Base-by-base conservation (phyloP, 345 rosid species). In the Garcia nutans region DNA sequence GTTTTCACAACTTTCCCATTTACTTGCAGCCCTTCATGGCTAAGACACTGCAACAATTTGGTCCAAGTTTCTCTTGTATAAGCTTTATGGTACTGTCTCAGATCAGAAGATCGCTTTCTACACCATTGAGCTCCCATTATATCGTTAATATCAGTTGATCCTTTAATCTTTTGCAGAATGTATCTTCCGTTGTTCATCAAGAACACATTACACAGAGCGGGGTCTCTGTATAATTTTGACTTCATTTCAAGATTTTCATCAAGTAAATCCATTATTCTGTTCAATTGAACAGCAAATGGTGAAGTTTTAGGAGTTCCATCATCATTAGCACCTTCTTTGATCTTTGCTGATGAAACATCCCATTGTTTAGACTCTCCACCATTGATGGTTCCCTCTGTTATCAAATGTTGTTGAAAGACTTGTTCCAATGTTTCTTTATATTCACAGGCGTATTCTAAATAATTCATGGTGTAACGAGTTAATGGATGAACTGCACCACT, bases 131-230 rank as follows among this genome's bases (percentile, higher is more conserved):
- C 90, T 1, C 97, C 94, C 89, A 89, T 84, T 42, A 81, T 79
- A 47, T 84, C 79, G 22, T 86, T 86, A 62, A 91, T 85, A 89
- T 88, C 96, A 0, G 82, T 56, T 0, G 97, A 86, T 12, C 90
- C 85, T 79, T 88, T 90, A 85, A 91, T 87, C 86, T 93, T 91
- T 75, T 95, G 93, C 72, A 93, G 79, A 37, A 93, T 91, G 86
- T 91, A 95, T 37, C 96, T 86, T 8, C 99, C 99, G 10, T 95
- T 95, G 87, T 95, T 95, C 99, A 95, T 95, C 94, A 91, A 87
- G 87, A 95, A 95, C 22, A 95, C 89, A 81, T 84, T 79, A 70
- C 90, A 79, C 66, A 95, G 70, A 0, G 98, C 72, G 11, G 87
- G 56, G 79, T 95, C 94, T 73, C 71, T 88, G 85, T 95, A 95